These are phyloP conservation scores for Erigeron canadensis DNA, from an alignment of 129 eudicot genomes.

Conservation along the genomic window DNA sequence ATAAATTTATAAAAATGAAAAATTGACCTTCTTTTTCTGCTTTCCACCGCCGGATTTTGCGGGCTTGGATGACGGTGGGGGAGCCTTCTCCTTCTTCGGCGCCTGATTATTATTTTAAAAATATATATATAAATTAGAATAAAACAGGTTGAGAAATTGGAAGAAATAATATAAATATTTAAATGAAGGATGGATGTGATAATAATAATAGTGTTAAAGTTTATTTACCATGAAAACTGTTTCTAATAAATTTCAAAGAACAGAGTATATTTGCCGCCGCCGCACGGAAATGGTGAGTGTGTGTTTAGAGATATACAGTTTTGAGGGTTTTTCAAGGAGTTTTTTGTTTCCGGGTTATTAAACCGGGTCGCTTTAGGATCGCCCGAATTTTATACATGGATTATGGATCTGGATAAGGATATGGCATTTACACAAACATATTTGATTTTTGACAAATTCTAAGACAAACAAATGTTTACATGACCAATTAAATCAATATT, in stretches of 20 bases:
- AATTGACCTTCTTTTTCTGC: conserved; percentile 81
- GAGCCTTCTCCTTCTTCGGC: conserved; percentile 76
- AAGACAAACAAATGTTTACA: too few species aligned
- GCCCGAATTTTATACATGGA: background rate
- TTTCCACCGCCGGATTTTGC: conserved; percentile 90
- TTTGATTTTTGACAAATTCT: too few species aligned
- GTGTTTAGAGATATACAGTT: conserved; percentile 11
- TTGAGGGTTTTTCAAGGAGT: conserved; percentile 32
- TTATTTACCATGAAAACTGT: conserved; percentile 32
- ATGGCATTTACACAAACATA: too few species aligned
- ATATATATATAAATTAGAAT: background rate
- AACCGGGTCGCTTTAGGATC: conserved; percentile 5
- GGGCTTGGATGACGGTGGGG: conserved; percentile 88
- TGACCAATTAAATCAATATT: too few species aligned
- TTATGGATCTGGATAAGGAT: too few species aligned
- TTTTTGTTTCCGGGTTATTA: conserved; percentile 10
- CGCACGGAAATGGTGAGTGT: background rate
- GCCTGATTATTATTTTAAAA: conserved; percentile 57
- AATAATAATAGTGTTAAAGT: background rate
- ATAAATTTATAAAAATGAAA: background rate
- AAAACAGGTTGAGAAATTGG: background rate
- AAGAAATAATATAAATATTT: background rate
- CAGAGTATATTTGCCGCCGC: background rate
- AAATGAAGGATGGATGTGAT: background rate
- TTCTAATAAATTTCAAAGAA: background rate